Evolutionary conservation across 106 monocot genomes (phyloP), one percentile per base, ranked within the genome.

Genomic region (Phalaenopsis aphrodite): DNA sequence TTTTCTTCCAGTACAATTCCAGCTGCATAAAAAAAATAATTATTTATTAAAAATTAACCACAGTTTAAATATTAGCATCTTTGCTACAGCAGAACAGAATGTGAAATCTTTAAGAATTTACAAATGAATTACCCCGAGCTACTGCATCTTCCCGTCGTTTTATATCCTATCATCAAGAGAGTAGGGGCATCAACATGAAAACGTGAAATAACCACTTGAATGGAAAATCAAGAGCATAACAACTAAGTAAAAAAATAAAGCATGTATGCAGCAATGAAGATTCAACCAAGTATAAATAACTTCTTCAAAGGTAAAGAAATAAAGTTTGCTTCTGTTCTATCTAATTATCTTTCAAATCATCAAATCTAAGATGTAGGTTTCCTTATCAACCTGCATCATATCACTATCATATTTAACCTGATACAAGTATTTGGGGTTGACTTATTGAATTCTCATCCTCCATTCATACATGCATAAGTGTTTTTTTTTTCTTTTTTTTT

Each of bases 1-100:
- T 94, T 94, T 24, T 88, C 98, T 19, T 99, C 94, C 14, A 82
- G 78, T 49, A 91, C 57, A 15, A 99, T 89, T 79, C 98, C 98
- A 83, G 94, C 98, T 99, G 89, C 77, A 82, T 56, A 55, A 15
- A 9, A 61, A 48, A 39, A 45, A 82, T 12, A 75, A 0, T 72
- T 19, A 57, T 41, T 46, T 1, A n/a, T 78, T 57, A 41, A 9
- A 55, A 58, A 19, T 16, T 5, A 78, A 38, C 2, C 16, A 78
- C 41, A 78, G 41, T 38, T 11, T 52, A 52, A 49, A 39, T 69
- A 78, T 12, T 37, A 42, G 41, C 18, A 5, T 11, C 39, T 58
- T 45, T 78, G 18, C 12, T 39, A 39, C 17, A 79, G 41, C 4
- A 82, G 67, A 52, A 76, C 3, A 49, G 30, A 76, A 10, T 10